Conservation (phyloP, 1,139 yeast species). For the Yamadazyma aaseri region DNA sequence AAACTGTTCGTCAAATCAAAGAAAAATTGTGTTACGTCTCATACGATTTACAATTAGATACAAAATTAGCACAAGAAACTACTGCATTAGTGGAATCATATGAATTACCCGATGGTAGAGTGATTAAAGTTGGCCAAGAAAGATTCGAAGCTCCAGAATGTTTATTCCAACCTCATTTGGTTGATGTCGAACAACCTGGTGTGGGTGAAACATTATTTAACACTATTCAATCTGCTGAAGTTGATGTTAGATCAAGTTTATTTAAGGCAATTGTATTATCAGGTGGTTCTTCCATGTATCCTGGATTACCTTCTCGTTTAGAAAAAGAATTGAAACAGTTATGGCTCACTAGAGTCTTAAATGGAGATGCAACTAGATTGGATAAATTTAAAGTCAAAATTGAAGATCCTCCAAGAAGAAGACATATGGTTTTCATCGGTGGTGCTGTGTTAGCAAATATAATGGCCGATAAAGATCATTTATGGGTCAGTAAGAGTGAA, state of each 20-base stretch:
- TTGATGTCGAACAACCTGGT: constrained; percentile 98
- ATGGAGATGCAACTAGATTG: constrained; percentile 83
- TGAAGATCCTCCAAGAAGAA: constrained; percentile 98
- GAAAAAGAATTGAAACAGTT: constrained; percentile 95
- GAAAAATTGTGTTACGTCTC: constrained; percentile 95
- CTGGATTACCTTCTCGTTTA: constrained; percentile 92
- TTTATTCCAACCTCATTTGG: constrained; percentile 92
- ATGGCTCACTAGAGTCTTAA: constrained; percentile 87
- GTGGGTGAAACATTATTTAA: constrained; percentile 90
- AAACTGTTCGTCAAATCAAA: constrained; percentile 95
- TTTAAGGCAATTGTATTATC: constrained; percentile 91
- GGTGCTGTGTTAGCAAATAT: constrained; percentile 98
- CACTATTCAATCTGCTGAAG: constrained; percentile 91
- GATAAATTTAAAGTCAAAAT: constrained; percentile 93
- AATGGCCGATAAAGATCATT: constrained; percentile 97
- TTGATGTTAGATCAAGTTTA: constrained; percentile 85
- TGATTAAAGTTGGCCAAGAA: constrained; percentile 91
- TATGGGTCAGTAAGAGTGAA: constrained; percentile 96
- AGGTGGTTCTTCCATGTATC: constrained; percentile 99
- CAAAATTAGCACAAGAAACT: constrained; percentile 86
- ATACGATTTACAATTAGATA: constrained; percentile 87
- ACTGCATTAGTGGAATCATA: constrained; percentile 88
- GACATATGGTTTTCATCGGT: constrained; percentile 98
- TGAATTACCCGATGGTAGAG: constrained; percentile 95
- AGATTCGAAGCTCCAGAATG: constrained; percentile 98